Conservation (phyloP, 495 filamentous ascomycete genomes). For the Chlorociboria aeruginascens region DNA sequence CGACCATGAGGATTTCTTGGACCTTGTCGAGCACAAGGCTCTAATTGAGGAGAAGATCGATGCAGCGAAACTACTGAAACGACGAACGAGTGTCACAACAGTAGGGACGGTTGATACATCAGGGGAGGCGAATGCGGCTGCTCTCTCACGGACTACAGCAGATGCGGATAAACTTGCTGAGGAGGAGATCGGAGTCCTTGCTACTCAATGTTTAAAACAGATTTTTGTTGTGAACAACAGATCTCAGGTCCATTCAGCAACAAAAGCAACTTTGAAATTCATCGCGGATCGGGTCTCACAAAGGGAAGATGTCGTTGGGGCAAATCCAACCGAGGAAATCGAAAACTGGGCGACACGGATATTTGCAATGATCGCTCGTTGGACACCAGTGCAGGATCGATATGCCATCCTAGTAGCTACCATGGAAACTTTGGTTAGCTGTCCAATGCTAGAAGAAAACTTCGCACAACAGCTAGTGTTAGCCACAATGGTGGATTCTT, state of each 20-base stretch:
- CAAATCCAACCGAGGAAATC: slow-evolving; percentile 15
- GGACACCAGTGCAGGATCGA: slow-evolving; percentile 85
- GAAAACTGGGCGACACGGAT: slow-evolving; percentile 63
- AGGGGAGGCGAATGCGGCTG: slow-evolving; percentile 53
- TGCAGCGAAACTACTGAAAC: slow-evolving; percentile 40
- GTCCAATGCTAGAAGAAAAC: slow-evolving; percentile 50
- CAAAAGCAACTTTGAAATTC: slow-evolving; percentile 56
- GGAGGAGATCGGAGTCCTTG: slow-evolving; percentile 71
- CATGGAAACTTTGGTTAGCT: slow-evolving; percentile 59
- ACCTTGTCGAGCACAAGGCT: slow-evolving; percentile 46
- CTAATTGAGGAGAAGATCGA: slow-evolving; percentile 53
- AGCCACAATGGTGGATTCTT: slow-evolving; percentile 59
- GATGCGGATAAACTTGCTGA: slow-evolving; percentile 80
- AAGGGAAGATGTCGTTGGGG: slow-evolving; percentile 28
- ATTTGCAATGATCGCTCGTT: slow-evolving; percentile 62
- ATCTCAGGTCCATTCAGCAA: slow-evolving; percentile 63
- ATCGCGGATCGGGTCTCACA: slow-evolving; percentile 46
- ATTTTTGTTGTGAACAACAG: slow-evolving; percentile 69
- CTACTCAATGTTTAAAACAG: slow-evolving; percentile 68
- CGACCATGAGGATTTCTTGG: slow-evolving; percentile 55
- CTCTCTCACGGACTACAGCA: slow-evolving; percentile 60
- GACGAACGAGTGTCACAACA: slow-evolving; percentile 68
- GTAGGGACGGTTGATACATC: slow-evolving; percentile 56
- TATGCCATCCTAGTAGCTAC: slow-evolving; percentile 73
- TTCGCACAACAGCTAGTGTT: slow-evolving; percentile 60